phyloP scores from a whole-genome alignment of 176 grass and related monocot species.

The Triticum monococcum region DNA sequence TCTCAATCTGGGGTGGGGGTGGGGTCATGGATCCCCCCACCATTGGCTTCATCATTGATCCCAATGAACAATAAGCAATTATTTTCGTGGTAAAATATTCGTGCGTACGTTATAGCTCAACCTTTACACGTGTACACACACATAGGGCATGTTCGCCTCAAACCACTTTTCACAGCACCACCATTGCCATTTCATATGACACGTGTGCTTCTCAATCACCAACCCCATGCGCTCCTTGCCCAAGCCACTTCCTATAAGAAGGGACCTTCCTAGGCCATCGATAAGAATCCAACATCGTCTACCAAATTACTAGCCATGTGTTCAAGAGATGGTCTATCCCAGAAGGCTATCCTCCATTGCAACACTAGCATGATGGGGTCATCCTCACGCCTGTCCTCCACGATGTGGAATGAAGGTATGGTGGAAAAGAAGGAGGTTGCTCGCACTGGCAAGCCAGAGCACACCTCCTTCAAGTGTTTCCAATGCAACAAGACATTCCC shows the following conservation, averaged over 20 bases:
- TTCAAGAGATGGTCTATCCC: background rate
- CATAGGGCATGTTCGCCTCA: background rate
- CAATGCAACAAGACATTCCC: constrained; percentile 21
- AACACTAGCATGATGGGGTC: background rate
- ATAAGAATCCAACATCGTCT: background rate
- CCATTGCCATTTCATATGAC: background rate
- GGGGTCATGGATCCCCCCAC: background rate
- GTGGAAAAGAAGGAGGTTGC: background rate
- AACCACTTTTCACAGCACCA: background rate
- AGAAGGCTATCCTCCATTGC: background rate
- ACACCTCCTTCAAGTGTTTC: constrained; percentile 9
- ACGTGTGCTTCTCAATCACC: background rate
- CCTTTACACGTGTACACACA: constrained; percentile 1
- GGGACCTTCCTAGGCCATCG: no score
- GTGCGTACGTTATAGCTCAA: background rate
- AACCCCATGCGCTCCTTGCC: background rate
- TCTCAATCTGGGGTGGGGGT: background rate
- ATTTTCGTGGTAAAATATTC: background rate
- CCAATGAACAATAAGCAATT: background rate
- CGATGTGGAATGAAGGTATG: background rate
- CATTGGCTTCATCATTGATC: background rate
- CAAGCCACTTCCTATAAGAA: no score
- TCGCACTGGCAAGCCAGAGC: background rate
- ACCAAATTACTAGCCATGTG: background rate
- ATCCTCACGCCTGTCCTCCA: background rate